Evolutionary conservation across 1,284 basidiomycete genomes (phyloP).

Genomic region (Meira nashicola): DNA sequence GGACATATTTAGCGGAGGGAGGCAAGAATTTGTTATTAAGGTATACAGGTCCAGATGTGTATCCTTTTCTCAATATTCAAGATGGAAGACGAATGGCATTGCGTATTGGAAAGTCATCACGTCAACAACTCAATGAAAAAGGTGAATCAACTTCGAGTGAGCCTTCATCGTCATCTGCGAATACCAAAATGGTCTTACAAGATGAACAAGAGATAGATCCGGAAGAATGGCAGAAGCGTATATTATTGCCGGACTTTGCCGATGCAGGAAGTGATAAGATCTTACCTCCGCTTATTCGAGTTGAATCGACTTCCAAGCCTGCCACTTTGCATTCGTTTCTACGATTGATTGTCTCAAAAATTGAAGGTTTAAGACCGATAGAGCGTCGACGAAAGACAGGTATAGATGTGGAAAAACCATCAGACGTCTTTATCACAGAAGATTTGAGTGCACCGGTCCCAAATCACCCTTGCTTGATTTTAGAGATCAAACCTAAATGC

Average conservation of each 20-base stretch:
- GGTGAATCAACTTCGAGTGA: too few species aligned
- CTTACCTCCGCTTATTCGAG: too few species aligned
- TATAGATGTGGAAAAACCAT: background rate
- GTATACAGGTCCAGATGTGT: slow-evolving; percentile 2
- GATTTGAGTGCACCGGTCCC: background rate
- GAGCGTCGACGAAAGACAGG: background rate
- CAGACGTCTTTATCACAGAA: background rate
- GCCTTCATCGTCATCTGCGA: too few species aligned
- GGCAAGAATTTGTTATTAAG: slow-evolving; percentile 5
- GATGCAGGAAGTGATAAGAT: too few species aligned
- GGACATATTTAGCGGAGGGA: slow-evolving; percentile 7
- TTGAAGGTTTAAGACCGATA: slow-evolving; percentile 6
- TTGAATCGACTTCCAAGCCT: background rate
- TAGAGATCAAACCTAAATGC: slow-evolving; percentile 11
- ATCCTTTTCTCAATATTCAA: background rate
- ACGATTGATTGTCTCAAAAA: background rate
- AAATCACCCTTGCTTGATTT: background rate
- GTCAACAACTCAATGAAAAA: too few species aligned
- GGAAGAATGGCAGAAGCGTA: too few species aligned
- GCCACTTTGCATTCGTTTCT: background rate
- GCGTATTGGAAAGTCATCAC: background rate
- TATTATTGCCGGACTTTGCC: too few species aligned
- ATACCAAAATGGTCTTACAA: too few species aligned
- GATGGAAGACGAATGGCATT: background rate
- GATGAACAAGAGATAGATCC: too few species aligned